Evolutionary conservation across 2,329 filamentous ascomycete genomes (phyloP).

Genomic region (Fusarium anguioides): DNA sequence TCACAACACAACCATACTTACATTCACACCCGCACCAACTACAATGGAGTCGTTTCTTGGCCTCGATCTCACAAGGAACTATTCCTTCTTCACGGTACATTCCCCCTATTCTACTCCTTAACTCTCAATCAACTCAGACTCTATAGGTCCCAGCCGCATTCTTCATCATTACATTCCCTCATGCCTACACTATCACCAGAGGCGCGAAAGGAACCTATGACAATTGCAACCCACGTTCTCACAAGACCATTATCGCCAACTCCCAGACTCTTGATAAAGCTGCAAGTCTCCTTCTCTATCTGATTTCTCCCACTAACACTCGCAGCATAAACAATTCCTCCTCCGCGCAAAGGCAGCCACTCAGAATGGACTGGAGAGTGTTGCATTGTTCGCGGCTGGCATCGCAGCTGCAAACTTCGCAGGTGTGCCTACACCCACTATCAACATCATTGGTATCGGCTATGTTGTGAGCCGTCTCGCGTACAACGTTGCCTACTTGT

Average conservation of each 20-base stretch:
- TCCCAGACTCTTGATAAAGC: slow-evolving; percentile 48
- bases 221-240: slow-evolving; percentile 53
- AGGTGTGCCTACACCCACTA: slow-evolving; percentile 49
- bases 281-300: slow-evolving; percentile 25
- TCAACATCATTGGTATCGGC: slow-evolving; percentile 55
- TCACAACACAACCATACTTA: not conserved
- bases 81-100: slow-evolving; percentile 49
- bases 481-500: slow-evolving; percentile 58
- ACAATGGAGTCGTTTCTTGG: slow-evolving; percentile 49
- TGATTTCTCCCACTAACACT: not conserved
- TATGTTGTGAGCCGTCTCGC: slow-evolving; percentile 55
- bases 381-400: slow-evolving; percentile 56
- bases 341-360: slow-evolving; percentile 63
- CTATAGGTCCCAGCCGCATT: slow-evolving; percentile 56
- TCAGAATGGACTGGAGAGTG: slow-evolving; percentile 57
- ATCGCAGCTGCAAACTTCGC: slow-evolving; percentile 61
- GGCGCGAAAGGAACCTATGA: slow-evolving; percentile 50
- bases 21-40: not conserved
- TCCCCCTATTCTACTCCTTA: not conserved
- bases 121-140: not conserved
- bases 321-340: slow-evolving; percentile 64
- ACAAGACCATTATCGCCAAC: slow-evolving; percentile 47
- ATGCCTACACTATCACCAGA: slow-evolving; percentile 47
- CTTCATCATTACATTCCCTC: slow-evolving; percentile 50
- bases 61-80: slow-evolving; percentile 52